Percentiles rank a stretch among this genome's conserved stretches.
These are phyloP conservation scores for Clausena lansium DNA, from an alignment of 345 rosid species.

Conservation along the genomic window DNA sequence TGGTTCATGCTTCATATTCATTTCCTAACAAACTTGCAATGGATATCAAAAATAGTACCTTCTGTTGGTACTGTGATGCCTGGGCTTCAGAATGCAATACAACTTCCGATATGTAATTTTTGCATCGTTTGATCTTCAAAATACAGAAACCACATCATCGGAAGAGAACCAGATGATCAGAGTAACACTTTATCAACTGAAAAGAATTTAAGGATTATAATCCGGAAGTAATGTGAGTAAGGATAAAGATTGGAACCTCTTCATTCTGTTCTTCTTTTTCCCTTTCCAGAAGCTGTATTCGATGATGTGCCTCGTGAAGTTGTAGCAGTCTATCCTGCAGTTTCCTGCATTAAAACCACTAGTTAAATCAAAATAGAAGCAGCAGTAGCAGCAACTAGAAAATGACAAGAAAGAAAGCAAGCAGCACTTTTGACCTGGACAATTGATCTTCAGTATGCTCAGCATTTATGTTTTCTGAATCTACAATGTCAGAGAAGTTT, in stretches of 20 bases:
- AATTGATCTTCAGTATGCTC: conserved; percentile 38
- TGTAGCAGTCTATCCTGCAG: conserved; percentile 37
- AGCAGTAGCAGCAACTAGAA: conserved; percentile 15
- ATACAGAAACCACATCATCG: conserved; percentile 8
- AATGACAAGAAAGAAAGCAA: conserved; percentile 17
- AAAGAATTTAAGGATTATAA: conserved; percentile 5
- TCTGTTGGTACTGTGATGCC: conserved; percentile 74
- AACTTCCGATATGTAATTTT: conserved; percentile 75
- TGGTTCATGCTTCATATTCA: background rate
- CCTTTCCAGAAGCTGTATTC: conserved; percentile 47
- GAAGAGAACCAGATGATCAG: background rate
- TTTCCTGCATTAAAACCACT: conserved; percentile 30
- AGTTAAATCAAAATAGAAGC: conserved; percentile 12
- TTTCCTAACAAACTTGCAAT: background rate
- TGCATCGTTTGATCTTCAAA: conserved; percentile 65
- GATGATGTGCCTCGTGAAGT: conserved; percentile 50
- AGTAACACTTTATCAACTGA: background rate
- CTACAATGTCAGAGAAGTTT: conserved; percentile 44
- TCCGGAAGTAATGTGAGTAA: background rate
- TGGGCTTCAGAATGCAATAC: conserved; percentile 92
- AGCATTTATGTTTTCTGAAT: conserved; percentile 32
- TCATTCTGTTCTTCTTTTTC: conserved; percentile 56
- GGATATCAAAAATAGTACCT: conserved; percentile 46
- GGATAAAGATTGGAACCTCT: conserved; percentile 50
- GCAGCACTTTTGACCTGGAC: conserved; percentile 41